phyloP scores from a whole-genome alignment of 2,329 filamentous ascomycete genomes.

The Fusarium pseudocircinatum region DNA sequence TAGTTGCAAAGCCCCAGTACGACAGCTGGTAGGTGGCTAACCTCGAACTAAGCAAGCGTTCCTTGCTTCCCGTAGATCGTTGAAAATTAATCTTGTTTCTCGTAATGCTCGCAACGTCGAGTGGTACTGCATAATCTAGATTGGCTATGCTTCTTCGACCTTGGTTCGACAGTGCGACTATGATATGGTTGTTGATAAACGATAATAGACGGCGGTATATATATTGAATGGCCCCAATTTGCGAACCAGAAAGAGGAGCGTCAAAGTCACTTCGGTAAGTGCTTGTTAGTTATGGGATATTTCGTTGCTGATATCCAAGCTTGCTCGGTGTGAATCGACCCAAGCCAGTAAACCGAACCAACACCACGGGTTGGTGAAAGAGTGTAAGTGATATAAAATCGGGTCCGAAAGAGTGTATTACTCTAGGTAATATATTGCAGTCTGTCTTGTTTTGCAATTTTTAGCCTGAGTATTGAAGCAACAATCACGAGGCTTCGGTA shows the following conservation, averaged over 20 bases:
- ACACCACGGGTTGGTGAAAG: constrained; percentile 13
- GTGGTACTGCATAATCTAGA: constrained; percentile 22
- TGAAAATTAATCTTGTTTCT: background rate
- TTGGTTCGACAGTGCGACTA: background rate
- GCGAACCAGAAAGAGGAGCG: background rate
- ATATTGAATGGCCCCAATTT: background rate
- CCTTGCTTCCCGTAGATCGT: background rate
- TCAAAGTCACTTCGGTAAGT: background rate
- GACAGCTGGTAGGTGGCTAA: constrained; percentile 23
- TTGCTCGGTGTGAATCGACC: constrained; percentile 17
- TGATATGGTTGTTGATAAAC: constrained; percentile 9
- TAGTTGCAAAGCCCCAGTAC: constrained; percentile 12
- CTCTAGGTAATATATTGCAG: constrained; percentile 13
- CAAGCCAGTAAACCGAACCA: constrained; percentile 7
- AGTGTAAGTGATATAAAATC: constrained; percentile 25
- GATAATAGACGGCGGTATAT: background rate
- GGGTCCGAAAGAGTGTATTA: constrained; percentile 34
- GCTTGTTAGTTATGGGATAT: background rate
- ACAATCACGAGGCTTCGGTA: constrained; percentile 10
- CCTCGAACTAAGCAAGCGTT: constrained; percentile 24
- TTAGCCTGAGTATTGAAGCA: constrained; percentile 17
- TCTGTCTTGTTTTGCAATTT: constrained; percentile 28
- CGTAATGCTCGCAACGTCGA: background rate
- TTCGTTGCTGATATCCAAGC: background rate
- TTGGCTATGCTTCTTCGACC: constrained; percentile 16